Evolutionary conservation across 2,329 filamentous ascomycete species (phyloP), one percentile per base, ranked within the genome.

Genomic region (Cladophialophora psammophila): DNA sequence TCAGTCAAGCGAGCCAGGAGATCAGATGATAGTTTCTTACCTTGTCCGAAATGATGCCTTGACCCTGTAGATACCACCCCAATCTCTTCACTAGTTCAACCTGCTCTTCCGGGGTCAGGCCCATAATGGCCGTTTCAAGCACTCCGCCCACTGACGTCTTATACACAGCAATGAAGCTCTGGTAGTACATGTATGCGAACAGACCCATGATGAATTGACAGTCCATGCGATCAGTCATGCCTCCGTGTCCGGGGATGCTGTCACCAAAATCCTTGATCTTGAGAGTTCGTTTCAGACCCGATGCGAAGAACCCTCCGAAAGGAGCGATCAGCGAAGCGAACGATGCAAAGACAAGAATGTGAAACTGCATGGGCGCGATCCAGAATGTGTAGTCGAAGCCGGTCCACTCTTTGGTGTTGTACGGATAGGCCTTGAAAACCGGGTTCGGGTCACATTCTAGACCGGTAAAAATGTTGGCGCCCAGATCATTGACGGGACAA

Each of bases 191-290:
- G 83, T 93, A 98, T 15, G 94, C 88, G 75, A 99, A 98, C 80
- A 97, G 95, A 8, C 95, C 95, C 95, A 99, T 99, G 83, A 98
- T 98, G 82, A 99, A 99, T 78, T 99, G 95, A 79, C 95, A 99
- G 78, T 99, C 95, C 94, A 99, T 98, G 69, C 95, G 91, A 78
- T 99, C 95, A 15, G 95, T 99, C 82, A 99, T 98, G 73, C 95
- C 95, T 68, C 95, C 95, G 75, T 99, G 95, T 26, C 95, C 95
- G 1, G 95, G 95, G 73, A 99, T 99, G 1, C 93, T 96, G 80
- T 99, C 92, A 73, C 95, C 95, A 81, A 99, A 99, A 82, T 99
- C 95, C 85, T 99, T 99, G 85, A 99, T 96, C 83, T 99, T 98
- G 84, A 99, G 99, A 3, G 94, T 97, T 35, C 95, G 92, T 87